A percentile compares a stretch with the other conserved stretches of the same genome.
Evolutionary conservation across 140 eudicot species (phyloP).

Genomic region (Cichorium intybus): DNA sequence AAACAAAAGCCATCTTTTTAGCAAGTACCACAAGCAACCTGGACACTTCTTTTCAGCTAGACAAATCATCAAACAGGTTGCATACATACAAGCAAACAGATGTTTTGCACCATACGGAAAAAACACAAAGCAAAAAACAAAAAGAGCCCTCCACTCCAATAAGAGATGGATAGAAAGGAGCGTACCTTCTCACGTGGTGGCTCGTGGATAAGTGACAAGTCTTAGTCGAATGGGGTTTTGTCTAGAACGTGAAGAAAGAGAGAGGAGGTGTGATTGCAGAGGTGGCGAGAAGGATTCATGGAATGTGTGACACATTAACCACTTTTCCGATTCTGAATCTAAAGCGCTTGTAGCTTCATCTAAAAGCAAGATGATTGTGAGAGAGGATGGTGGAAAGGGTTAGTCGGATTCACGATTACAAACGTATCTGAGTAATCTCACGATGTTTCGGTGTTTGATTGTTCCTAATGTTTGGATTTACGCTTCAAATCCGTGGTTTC

Average conservation of each 20-base stretch:
- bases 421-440: slow-evolving; percentile 45
- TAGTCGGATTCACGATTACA: slow-evolving; percentile 45
- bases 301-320: slow-evolving; percentile 28
- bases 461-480: slow-evolving; percentile 53
- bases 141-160: neutral
- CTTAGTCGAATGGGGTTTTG: neutral
- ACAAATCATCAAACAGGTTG: slow-evolving; percentile 25
- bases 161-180: neutral
- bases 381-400: too few species aligned
- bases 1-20: neutral
- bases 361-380: too few species aligned
- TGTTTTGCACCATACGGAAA: neutral
- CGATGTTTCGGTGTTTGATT: slow-evolving; percentile 55
- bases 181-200: slow-evolving; percentile 19
- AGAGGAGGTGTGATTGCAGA: neutral
- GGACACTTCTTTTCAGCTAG: slow-evolving; percentile 1
- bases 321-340: too few species aligned
- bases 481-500: slow-evolving; percentile 44
- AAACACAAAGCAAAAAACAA: neutral
- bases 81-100: slow-evolving; percentile 11
- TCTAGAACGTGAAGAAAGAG: slow-evolving; percentile 2
- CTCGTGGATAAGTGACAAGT: slow-evolving; percentile 6
- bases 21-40: neutral
- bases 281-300: slow-evolving; percentile 20
- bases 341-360: too few species aligned